Conservation (phyloP, 225 moss, liverwort and hornwort species). For the Sphagnum contortum region DNA sequence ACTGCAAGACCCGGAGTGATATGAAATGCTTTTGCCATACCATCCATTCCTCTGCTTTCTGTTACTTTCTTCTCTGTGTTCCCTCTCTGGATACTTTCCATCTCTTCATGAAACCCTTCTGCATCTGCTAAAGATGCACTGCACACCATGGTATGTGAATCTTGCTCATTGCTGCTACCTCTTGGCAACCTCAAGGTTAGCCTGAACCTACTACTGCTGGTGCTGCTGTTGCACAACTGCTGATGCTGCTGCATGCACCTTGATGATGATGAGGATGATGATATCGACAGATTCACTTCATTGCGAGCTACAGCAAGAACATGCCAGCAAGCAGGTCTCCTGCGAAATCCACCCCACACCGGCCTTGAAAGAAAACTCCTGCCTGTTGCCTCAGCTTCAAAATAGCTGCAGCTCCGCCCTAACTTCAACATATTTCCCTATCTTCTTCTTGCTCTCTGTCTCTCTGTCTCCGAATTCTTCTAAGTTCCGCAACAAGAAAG, state of each 20-base stretch:
- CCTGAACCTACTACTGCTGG: constrained; percentile 9
- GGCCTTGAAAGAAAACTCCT: constrained; percentile 11
- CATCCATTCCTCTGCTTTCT: constrained; percentile 30
- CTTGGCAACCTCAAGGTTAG: constrained; percentile 4
- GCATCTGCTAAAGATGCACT: constrained; percentile 26
- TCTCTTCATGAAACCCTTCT: constrained; percentile 1
- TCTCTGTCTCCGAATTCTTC: too few relatives aligned
- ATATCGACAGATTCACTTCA: not conserved
- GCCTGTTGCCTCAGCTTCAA: constrained; percentile 10
- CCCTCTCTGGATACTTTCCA: constrained; percentile 7
- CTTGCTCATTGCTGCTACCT: too few relatives aligned
- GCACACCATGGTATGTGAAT: not conserved
- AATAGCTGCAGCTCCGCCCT: constrained; percentile 19
- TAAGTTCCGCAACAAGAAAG: too few relatives aligned
- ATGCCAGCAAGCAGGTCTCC: constrained; percentile 7
- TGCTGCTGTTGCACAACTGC: constrained; percentile 2
- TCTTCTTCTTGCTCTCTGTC: constrained; percentile 10
- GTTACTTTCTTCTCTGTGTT: constrained; percentile 1
- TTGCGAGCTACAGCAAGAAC: constrained; percentile 6
- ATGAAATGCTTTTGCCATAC: constrained; percentile 85
- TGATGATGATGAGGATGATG: not conserved
- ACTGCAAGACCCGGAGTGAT: constrained; percentile 62
- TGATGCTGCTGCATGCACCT: not conserved
- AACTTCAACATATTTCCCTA: constrained; percentile 33
- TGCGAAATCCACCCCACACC: constrained; percentile 7